Conservation (phyloP, 1,284 basidiomycete genomes). For the Athelia psychrophila region DNA sequence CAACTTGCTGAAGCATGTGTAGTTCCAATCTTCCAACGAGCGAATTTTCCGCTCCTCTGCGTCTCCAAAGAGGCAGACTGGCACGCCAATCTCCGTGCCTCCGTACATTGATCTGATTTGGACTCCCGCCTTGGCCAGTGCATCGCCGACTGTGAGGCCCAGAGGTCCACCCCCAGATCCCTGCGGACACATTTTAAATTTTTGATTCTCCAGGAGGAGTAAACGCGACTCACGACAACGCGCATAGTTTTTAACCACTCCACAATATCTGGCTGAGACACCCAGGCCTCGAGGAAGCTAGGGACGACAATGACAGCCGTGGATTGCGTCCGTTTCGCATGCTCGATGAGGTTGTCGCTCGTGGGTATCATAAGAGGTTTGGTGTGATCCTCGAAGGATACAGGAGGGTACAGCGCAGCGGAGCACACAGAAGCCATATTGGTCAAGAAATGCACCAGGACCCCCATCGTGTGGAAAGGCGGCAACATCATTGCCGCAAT, state of each 20-base stretch:
- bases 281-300: conserved; percentile 33
- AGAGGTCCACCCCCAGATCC: conserved; percentile 25
- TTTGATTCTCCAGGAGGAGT: background rate
- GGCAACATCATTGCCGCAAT: conserved; percentile 29
- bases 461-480: conserved; percentile 23
- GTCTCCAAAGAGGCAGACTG: conserved; percentile 6
- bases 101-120: conserved; percentile 27
- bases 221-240: conserved; percentile 26
- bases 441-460: conserved; percentile 18
- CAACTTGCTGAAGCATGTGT: conserved; percentile 23
- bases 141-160: conserved; percentile 22
- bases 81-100: conserved; percentile 27
- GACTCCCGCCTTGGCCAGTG: conserved; percentile 24
- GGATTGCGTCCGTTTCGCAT: conserved; percentile 21
- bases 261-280: conserved; percentile 22
- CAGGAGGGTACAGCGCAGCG: conserved; percentile 20
- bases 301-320: conserved; percentile 30
- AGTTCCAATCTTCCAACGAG: conserved; percentile 21
- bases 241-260: conserved; percentile 25
- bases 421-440: conserved; percentile 15
- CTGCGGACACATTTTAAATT: conserved; percentile 10
- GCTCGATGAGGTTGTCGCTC: conserved; percentile 29
- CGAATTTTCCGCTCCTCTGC: background rate
- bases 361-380: conserved; percentile 23
- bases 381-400: background rate